phyloP scores from a whole-genome alignment of 1,139 yeast species.

The Pichia sp. region DNA sequence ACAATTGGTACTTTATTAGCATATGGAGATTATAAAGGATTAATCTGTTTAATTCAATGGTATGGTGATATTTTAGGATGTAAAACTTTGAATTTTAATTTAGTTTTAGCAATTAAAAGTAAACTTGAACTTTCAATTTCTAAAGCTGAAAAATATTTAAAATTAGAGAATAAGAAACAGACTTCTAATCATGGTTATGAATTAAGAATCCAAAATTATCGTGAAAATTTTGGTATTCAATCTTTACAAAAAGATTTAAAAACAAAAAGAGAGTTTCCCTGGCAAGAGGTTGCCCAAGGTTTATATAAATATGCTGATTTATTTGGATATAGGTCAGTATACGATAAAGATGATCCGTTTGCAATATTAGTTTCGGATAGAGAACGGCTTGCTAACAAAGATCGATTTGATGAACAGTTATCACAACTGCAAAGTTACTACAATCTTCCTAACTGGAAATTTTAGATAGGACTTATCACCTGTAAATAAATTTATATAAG shows the following conservation, averaged over 20 bases:
- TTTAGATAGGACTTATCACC: not conserved
- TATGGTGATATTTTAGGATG: constrained; percentile 18
- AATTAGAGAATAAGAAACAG: constrained; percentile 8
- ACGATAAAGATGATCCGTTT: constrained; percentile 15
- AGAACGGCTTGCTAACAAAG: constrained; percentile 6
- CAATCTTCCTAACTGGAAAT: constrained; percentile 11
- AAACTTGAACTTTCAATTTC: constrained; percentile 20
- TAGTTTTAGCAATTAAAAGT: constrained; percentile 18
- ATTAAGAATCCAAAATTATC: constrained; percentile 4
- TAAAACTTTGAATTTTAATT: constrained; percentile 14
- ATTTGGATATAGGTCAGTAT: constrained; percentile 16
- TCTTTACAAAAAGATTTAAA: constrained; percentile 15
- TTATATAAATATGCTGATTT: constrained; percentile 19
- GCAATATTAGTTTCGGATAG: constrained; percentile 14
- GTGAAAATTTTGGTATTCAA: constrained; percentile 18
- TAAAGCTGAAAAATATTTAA: constrained; percentile 21
- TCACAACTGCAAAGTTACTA: constrained; percentile 12
- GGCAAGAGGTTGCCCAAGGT: constrained; percentile 26
- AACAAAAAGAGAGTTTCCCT: constrained; percentile 15
- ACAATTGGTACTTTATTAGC: constrained; percentile 22
- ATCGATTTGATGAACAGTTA: constrained; percentile 12
- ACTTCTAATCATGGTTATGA: not conserved
- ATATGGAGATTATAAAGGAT: constrained; percentile 24
- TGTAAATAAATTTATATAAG: not conserved
- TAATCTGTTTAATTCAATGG: constrained; percentile 24